These are phyloP conservation scores for Friedmanniomyces simplex DNA, from an alignment of 495 filamentous ascomycete genomes.

Conservation along the genomic window DNA sequence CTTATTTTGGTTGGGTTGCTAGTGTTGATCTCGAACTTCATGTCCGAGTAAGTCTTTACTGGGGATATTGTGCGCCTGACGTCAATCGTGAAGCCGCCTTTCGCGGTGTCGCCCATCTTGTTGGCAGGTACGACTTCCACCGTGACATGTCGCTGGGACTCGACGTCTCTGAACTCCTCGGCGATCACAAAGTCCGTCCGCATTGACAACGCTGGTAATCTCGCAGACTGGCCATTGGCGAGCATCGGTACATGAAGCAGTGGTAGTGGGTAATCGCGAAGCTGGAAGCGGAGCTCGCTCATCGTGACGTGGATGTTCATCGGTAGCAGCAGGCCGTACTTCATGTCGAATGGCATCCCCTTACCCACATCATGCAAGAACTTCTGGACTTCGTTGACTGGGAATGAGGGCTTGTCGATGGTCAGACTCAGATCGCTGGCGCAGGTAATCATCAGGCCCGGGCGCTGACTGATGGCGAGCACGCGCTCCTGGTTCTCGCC, in stretches of 20 bases:
- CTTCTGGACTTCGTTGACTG: constrained; percentile 62
- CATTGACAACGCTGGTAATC: constrained; percentile 71
- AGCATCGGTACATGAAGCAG: constrained; percentile 81
- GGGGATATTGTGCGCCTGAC: constrained; percentile 88
- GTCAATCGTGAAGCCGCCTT: constrained; percentile 57
- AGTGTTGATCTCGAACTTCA: constrained; percentile 84
- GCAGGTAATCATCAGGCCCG: constrained; percentile 66
- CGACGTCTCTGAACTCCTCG: constrained; percentile 72
- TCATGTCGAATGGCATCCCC: constrained; percentile 83
- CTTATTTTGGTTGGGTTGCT: constrained; percentile 83
- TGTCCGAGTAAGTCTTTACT: constrained; percentile 94
- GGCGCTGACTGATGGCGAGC: constrained; percentile 75
- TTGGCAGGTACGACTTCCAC: constrained; percentile 75
- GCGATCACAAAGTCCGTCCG: constrained; percentile 93
- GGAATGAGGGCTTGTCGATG: constrained; percentile 90
- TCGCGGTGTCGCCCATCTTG: constrained; percentile 32
- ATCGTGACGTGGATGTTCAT: constrained; percentile 84
- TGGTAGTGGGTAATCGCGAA: constrained; percentile 90
- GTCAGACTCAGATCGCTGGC: constrained; percentile 78
- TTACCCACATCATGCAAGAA: constrained; percentile 87
- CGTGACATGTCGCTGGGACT: constrained; percentile 67
- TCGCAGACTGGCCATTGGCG: constrained; percentile 65
- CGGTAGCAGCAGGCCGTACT: constrained; percentile 80
- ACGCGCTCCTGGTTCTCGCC: constrained; percentile 74
- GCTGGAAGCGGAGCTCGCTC: constrained; percentile 73